Conservation (phyloP, 2,329 filamentous ascomycete species). For the Beauveria caledonica region DNA sequence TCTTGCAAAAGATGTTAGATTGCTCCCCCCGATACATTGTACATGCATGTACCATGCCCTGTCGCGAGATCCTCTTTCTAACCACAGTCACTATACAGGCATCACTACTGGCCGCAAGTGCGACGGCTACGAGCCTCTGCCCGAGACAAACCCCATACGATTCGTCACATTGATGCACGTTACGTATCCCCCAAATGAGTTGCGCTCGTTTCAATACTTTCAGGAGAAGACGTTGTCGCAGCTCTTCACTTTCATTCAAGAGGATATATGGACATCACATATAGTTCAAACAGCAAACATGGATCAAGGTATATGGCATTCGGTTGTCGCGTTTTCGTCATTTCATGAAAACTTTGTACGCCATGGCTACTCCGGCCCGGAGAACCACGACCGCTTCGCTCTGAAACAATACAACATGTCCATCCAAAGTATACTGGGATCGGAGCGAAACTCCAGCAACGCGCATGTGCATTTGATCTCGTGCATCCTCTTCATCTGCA, state of each 20-base stretch:
- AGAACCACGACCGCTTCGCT: slow-evolving; percentile 3
- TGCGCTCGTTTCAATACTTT: slow-evolving; percentile 11
- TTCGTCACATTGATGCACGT: slow-evolving; percentile 1
- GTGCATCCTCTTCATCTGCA: slow-evolving; percentile 11
- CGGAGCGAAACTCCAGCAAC: neutral
- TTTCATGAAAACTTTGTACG: slow-evolving; percentile 4
- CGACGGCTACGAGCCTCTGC: slow-evolving; percentile 4
- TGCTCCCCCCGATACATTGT: neutral
- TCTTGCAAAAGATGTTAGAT: slow-evolving; percentile 11
- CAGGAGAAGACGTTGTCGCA: slow-evolving; percentile 5
- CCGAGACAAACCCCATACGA: neutral
- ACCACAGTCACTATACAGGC: neutral
- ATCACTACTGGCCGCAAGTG: slow-evolving; percentile 7
- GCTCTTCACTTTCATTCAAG: slow-evolving; percentile 5
- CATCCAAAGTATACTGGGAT: slow-evolving; percentile 2
- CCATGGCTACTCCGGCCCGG: neutral
- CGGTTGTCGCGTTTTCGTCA: slow-evolving; percentile 4
- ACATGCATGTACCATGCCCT: neutral
- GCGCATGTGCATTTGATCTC: slow-evolving; percentile 9
- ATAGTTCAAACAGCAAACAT: slow-evolving; percentile 3
- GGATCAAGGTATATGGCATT: slow-evolving; percentile 7
- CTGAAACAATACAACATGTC: slow-evolving; percentile 11
- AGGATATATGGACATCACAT: slow-evolving; percentile 6
- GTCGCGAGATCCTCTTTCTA: neutral
- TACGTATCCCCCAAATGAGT: neutral